Evolutionary conservation across 495 filamentous ascomycete species (phyloP), one percentile per base, ranked within the genome.

Genomic region (Penicillium angulare): DNA sequence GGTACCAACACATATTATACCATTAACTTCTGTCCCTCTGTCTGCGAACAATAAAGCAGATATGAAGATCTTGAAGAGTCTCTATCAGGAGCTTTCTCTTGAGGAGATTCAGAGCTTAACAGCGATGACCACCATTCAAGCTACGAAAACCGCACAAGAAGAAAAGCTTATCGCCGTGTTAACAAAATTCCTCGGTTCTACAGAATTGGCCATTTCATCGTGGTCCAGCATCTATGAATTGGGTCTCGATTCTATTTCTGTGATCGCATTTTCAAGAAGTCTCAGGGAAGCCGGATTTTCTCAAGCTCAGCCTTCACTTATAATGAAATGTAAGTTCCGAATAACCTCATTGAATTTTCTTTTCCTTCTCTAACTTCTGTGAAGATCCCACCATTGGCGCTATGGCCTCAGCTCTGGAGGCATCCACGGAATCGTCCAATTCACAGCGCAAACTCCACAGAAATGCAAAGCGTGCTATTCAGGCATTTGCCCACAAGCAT

Each of bases 211-310:
- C 1, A 75, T 91, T 27, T 70, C 61, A 1, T 68, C 71, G 13
- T 71, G 71, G 1, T 80, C 85, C 0, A 92, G 79, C 23, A 81
- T 95, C 24, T 95, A 89, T 56, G 88, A 93, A 43, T 69, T 95
- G 2, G 90, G 90, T 0, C 72, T 92, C 6, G 90, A 93, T 61
- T 92, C 89, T 0, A 88, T 95, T 12, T 88, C 87, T 0, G 85
- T 86, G 3, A 82, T 91, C 18, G 78, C 81, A 18, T 73, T 95
- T 44, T 66, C 81, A 10, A 65, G 75, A 0, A 57, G 55, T n/a
- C 64, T 87, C 13, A 81, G 76, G 47, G 63, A 71, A 10, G 61
- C 66, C 1, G 82, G 85, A 0, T 78, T 89, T 49, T 21, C 55
- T 3, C 71, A 75, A 17, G 86, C 82, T 2, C 78, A 77, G 18